Evolutionary conservation across 2,329 filamentous ascomycete species (phyloP).

Genomic region (Emmonsiellopsis sp.): DNA sequence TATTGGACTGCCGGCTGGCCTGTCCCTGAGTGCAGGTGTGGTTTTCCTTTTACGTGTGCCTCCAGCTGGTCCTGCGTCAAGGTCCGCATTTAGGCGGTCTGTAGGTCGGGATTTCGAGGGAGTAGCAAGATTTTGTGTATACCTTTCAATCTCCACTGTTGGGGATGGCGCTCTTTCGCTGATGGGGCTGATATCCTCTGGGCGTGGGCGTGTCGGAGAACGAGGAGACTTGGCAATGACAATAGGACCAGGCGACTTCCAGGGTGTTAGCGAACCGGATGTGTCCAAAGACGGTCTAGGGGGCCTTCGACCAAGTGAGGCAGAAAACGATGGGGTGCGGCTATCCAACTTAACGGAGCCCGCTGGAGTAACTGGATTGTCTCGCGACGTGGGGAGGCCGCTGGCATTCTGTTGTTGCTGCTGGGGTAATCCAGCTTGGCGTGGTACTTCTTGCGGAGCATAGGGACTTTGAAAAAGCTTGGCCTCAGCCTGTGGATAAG

Average conservation of each 20-base stretch:
- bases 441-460: background rate
- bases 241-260: constrained; percentile 31
- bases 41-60: constrained; percentile 14
- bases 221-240: constrained; percentile 24
- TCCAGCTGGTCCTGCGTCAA: background rate
- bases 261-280: constrained; percentile 33
- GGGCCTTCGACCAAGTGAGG: constrained; percentile 20
- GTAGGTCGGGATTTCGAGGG: background rate
- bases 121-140: no score
- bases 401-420: background rate
- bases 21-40: constrained; percentile 6
- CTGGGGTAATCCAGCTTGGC: background rate
- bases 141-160: constrained; percentile 11
- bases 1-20: constrained; percentile 11
- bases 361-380: background rate
- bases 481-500: constrained; percentile 7
- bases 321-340: background rate
- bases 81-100: background rate
- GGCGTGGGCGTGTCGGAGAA: constrained; percentile 32
- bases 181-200: constrained; percentile 38
- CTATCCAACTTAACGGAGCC: background rate
- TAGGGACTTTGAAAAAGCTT: constrained; percentile 4
- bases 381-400: background rate
- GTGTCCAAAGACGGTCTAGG: constrained; percentile 29
- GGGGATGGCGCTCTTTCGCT: constrained; percentile 35